Evolutionary conservation across 306 rosid genomes (phyloP).

Genomic region (Sophora flavescens): DNA sequence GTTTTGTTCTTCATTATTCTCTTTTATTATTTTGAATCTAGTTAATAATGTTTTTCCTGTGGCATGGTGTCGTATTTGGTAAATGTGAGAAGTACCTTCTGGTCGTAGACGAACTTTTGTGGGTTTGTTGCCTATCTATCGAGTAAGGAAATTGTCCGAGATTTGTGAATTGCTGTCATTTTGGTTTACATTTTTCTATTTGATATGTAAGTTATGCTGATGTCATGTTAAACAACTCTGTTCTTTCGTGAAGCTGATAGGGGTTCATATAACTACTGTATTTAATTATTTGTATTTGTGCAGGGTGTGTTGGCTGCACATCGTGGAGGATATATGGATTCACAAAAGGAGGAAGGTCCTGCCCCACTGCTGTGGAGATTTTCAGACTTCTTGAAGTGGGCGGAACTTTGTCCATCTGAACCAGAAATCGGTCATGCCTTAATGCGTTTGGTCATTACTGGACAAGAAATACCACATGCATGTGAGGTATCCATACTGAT

Average conservation of each 20-base stretch:
- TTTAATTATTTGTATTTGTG: conserved; percentile 33
- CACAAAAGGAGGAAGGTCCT: conserved; percentile 99
- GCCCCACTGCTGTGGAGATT: conserved; percentile 95
- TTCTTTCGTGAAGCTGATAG: conserved; percentile 22
- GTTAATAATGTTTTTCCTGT: background rate
- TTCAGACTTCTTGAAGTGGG: conserved; percentile 99
- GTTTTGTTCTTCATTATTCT: conserved; percentile 50
- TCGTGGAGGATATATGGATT: conserved; percentile 98
- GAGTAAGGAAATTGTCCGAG: conserved; percentile 26
- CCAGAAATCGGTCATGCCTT: conserved; percentile 96
- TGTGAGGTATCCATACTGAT: conserved; percentile 78
- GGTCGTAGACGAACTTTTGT: conserved; percentile 27
- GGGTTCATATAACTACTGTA: conserved; percentile 25
- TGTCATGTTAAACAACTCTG: conserved; percentile 1
- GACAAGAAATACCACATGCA: conserved; percentile 98
- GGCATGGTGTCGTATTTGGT: conserved; percentile 27
- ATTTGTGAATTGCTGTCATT: conserved; percentile 41
- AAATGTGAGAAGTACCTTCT: conserved; percentile 32
- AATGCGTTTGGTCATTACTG: conserved; percentile 99
- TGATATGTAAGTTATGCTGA: conserved; percentile 6
- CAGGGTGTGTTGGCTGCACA: conserved; percentile 98
- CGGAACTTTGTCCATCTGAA: conserved; percentile 94
- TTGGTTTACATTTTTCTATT: conserved; percentile 28
- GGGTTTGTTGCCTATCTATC: conserved; percentile 29
- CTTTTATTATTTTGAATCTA: background rate